A percentile compares a stretch with the other conserved stretches of the same genome.
Evolutionary conservation across 225 moss, liverwort and hornwort species (phyloP).

Genomic region (Physcomitrium patens): DNA sequence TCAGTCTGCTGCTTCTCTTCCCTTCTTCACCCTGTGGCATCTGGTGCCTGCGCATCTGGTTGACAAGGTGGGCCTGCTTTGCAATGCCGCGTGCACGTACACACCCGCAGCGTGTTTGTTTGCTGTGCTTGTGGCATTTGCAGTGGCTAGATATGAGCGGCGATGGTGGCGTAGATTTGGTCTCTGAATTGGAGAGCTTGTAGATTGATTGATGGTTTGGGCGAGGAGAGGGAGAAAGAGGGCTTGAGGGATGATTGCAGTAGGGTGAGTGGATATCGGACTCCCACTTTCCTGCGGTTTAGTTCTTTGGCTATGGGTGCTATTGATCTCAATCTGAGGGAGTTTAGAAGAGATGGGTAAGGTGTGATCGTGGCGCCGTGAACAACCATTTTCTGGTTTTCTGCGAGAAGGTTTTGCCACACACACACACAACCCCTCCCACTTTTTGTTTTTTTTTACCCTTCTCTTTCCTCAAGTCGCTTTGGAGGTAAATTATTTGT

Average conservation of each 20-base stretch:
- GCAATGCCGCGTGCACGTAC: not conserved
- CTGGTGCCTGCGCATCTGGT: not conserved
- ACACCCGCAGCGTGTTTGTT: not conserved
- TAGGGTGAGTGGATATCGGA: not conserved
- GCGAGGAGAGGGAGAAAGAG: not conserved
- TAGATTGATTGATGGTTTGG: not conserved
- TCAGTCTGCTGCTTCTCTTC: not conserved
- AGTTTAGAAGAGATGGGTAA: no score
- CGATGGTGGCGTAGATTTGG: not conserved
- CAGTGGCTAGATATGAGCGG: not conserved
- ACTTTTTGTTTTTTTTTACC: no score
- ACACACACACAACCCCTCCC: no score
- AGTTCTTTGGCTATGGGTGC: no score
- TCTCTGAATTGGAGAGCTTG: not conserved
- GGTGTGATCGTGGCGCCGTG: no score
- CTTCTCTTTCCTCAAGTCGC: no score
- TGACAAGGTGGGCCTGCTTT: not conserved
- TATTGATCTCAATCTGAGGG: no score
- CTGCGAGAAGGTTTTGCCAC: no score
- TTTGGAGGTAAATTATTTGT: no score
- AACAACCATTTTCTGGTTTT: no score
- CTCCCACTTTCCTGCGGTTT: no score
- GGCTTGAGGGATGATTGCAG: not conserved
- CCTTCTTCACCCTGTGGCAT: not conserved
- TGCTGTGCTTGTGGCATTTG: not conserved